Evolutionary conservation across 129 eudicot species (phyloP).

Genomic region (Smallanthus sonchifolius): DNA sequence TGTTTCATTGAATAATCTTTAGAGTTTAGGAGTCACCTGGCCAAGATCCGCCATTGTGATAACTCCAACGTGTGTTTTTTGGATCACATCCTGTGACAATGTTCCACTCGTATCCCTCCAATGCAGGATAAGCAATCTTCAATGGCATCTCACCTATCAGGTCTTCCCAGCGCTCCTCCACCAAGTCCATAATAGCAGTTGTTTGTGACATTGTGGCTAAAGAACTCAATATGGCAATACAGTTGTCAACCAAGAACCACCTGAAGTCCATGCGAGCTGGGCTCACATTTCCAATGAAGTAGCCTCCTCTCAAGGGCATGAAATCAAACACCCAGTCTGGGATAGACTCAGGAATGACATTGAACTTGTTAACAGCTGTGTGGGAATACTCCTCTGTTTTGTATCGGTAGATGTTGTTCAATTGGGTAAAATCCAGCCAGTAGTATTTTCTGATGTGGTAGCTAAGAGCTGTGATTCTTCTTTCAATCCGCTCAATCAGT

Average conservation of each 20-base stretch:
- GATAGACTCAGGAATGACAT: conserved; percentile 53
- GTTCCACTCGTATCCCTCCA: conserved; percentile 55
- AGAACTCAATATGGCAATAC: conserved; percentile 42
- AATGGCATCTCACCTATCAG: conserved; percentile 58
- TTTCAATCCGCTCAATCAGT: conserved; percentile 38
- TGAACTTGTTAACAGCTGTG: conserved; percentile 46
- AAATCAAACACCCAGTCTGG: conserved; percentile 72
- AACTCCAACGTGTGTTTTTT: conserved; percentile 60
- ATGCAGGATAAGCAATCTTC: conserved; percentile 51
- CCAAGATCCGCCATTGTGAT: conserved; percentile 70
- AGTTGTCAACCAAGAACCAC: conserved; percentile 48
- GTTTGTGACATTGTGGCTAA: conserved; percentile 41
- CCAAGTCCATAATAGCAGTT: conserved; percentile 56
- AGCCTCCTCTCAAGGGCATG: conserved; percentile 59
- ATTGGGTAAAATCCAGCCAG: conserved; percentile 54
- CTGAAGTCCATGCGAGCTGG: conserved; percentile 58
- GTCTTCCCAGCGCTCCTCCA: conserved; percentile 56
- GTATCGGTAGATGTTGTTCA: conserved; percentile 57
- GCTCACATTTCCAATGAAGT: conserved; percentile 63
- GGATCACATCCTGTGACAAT: conserved; percentile 57
- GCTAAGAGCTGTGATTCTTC: conserved; percentile 50
- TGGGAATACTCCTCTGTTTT: conserved; percentile 63
- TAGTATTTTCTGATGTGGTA: conserved; percentile 53
- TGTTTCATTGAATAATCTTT: neutral
- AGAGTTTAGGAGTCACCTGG: conserved; percentile 42